A percentile compares a stretch with the other conserved stretches of the same genome.
Evolutionary conservation across 1,284 basidiomycete species (phyloP).

Genomic region (Ganoderma lingzhi): DNA sequence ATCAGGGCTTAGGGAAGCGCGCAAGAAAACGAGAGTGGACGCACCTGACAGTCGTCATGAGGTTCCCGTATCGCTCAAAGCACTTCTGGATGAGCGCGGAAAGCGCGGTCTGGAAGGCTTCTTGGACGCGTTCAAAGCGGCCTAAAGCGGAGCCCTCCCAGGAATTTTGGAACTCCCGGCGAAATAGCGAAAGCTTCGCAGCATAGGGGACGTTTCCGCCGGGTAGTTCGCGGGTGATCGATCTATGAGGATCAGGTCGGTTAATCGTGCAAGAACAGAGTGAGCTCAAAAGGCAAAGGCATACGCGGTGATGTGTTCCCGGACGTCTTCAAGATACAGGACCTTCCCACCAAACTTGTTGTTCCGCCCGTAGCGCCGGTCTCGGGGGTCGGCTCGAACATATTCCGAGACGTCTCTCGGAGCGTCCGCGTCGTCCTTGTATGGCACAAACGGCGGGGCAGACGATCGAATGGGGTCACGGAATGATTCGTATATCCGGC

Average conservation of each 20-base stretch:
- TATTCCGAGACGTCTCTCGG: conserved; percentile 29
- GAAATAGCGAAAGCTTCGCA: conserved; percentile 50
- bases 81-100: conserved; percentile 32
- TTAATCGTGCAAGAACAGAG: too few species aligned
- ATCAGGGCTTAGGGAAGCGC: neutral
- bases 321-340: conserved; percentile 35
- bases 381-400: too few species aligned
- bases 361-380: too few species aligned
- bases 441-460: conserved; percentile 48
- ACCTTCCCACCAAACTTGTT: neutral
- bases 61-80: conserved; percentile 42
- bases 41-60: conserved; percentile 41
- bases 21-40: neutral
- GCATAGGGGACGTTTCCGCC: conserved; percentile 57
- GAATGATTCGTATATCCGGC: conserved; percentile 11
- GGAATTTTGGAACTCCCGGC: conserved; percentile 46
- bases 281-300: neutral
- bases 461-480: conserved; percentile 35
- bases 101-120: conserved; percentile 37
- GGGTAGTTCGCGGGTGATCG: conserved; percentile 58
- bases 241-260: conserved; percentile 39
- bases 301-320: conserved; percentile 34
- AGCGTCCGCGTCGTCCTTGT: conserved; percentile 8
- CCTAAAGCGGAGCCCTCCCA: conserved; percentile 42
- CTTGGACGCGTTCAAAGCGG: conserved; percentile 36